phyloP scores from a whole-genome alignment of 2,329 filamentous ascomycete species.

The Bipolaris bicolor region DNA sequence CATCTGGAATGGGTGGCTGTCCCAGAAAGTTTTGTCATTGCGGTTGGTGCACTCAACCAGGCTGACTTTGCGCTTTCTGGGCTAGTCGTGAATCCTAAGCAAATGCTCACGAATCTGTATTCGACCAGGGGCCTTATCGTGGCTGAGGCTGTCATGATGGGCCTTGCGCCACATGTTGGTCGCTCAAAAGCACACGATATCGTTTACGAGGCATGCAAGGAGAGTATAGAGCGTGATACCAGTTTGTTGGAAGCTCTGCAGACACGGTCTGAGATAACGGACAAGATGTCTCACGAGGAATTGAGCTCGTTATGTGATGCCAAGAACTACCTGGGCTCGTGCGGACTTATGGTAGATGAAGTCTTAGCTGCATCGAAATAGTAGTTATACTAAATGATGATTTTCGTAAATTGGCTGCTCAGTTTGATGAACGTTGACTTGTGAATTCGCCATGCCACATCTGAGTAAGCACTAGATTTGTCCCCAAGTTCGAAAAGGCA shows the following conservation, averaged over 20 bases:
- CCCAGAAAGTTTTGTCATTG: constrained; percentile 61
- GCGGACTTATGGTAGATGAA: constrained; percentile 46
- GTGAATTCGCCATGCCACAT: constrained; percentile 1
- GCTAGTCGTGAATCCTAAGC: constrained; percentile 57
- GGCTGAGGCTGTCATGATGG: constrained; percentile 67
- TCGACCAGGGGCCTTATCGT: constrained; percentile 62
- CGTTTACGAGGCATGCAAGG: constrained; percentile 62
- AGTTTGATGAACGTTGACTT: neutral
- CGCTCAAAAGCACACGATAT: constrained; percentile 62
- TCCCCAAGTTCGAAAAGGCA: constrained; percentile 6
- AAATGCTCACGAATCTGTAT: constrained; percentile 59
- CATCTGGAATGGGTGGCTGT: constrained; percentile 65
- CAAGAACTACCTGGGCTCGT: constrained; percentile 53
- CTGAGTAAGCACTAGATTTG: constrained; percentile 14
- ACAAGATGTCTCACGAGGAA: constrained; percentile 53
- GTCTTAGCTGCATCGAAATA: constrained; percentile 41
- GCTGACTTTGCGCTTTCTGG: constrained; percentile 61
- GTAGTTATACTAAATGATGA: neutral
- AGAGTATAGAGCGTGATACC: constrained; percentile 54
- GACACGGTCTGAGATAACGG: constrained; percentile 50
- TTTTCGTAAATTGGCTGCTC: neutral
- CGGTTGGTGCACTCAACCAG: constrained; percentile 60
- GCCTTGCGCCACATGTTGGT: constrained; percentile 59
- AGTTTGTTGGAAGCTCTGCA: constrained; percentile 54
- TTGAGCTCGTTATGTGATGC: constrained; percentile 64